A percentile compares a stretch with the other conserved stretches of the same genome.
These are phyloP conservation scores for Proliferodiscus dingleyae DNA, from an alignment of 2,329 filamentous ascomycete genomes.

Conservation along the genomic window DNA sequence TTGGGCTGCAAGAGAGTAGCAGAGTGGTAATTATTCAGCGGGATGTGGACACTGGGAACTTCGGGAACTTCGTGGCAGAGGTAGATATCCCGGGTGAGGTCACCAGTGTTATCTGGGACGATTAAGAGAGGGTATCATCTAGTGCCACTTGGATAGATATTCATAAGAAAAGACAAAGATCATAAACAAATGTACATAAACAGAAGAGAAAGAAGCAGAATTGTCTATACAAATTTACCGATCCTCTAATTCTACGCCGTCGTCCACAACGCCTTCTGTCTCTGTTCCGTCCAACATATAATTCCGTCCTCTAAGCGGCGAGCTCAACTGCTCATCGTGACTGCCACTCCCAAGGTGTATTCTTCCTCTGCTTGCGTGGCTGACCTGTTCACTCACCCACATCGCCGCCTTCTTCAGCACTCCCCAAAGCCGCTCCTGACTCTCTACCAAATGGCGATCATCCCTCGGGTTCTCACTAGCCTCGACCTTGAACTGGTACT, in stretches of 20 bases:
- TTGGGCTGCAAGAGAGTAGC: constrained; percentile 39
- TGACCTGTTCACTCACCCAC: constrained; percentile 56
- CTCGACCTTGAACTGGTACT: constrained; percentile 96
- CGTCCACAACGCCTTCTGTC: constrained; percentile 44
- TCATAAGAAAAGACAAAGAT: not conserved
- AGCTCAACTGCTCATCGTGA: constrained; percentile 33
- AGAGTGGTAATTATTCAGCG: constrained; percentile 39
- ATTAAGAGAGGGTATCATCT: constrained; percentile 12
- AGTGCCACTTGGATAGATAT: not conserved
- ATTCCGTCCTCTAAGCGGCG: constrained; percentile 24
- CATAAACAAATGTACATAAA: not conserved
- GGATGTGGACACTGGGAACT: constrained; percentile 37
- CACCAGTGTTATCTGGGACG: constrained; percentile 29
- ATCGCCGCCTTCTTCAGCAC: constrained; percentile 46
- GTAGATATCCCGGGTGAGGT: constrained; percentile 22
- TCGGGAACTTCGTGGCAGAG: constrained; percentile 31
- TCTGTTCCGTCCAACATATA: constrained; percentile 49
- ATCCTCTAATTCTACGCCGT: constrained; percentile 40
- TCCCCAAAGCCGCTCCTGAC: constrained; percentile 63
- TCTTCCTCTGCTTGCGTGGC: constrained; percentile 49
- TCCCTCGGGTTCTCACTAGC: constrained; percentile 70
- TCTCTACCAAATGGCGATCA: constrained; percentile 44
- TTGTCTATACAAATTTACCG: constrained; percentile 15
- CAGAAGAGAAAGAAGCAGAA: not conserved
- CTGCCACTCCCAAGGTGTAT: constrained; percentile 42